These are phyloP conservation scores for Lindgomyces ingoldianus DNA, from an alignment of 495 filamentous ascomycete genomes.

Conservation along the genomic window DNA sequence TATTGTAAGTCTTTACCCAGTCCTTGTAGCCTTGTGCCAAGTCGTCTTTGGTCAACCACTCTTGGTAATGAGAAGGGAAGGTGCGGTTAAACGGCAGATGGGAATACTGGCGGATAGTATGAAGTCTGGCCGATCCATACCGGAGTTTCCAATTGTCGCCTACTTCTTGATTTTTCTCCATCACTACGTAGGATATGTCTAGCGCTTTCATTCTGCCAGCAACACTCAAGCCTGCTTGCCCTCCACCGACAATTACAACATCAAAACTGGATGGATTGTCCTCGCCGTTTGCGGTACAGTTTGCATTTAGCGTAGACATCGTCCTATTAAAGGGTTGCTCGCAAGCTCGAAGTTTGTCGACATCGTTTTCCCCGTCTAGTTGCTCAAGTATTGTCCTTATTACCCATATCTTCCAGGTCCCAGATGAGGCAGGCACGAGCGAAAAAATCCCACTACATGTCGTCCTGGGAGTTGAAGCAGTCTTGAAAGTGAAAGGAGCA, in stretches of 20 bases:
- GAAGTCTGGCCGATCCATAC: slow-evolving; percentile 43
- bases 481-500: background rate
- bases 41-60: slow-evolving; percentile 43
- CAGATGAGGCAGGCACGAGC: background rate
- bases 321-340: too few relatives aligned
- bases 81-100: slow-evolving; percentile 46
- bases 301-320: too few relatives aligned
- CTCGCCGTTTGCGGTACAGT: too few relatives aligned
- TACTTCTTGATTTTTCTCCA: slow-evolving; percentile 41
- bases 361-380: slow-evolving; percentile 21
- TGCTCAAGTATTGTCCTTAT: slow-evolving; percentile 13
- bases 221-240: slow-evolving; percentile 42
- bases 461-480: background rate
- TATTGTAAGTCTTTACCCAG: background rate
- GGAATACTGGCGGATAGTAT: slow-evolving; percentile 43
- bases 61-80: slow-evolving; percentile 39
- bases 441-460: background rate
- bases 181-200: slow-evolving; percentile 41
- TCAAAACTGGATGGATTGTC: slow-evolving; percentile 27
- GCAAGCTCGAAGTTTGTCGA: slow-evolving; percentile 20
- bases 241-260: slow-evolving; percentile 42
- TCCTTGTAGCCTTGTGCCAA: slow-evolving; percentile 11
- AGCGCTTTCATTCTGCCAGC: slow-evolving; percentile 47
- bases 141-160: slow-evolving; percentile 48
- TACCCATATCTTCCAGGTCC: background rate